Conservation (phyloP, 805 yeast species). For the Kodamaea kaohsiungensis region DNA sequence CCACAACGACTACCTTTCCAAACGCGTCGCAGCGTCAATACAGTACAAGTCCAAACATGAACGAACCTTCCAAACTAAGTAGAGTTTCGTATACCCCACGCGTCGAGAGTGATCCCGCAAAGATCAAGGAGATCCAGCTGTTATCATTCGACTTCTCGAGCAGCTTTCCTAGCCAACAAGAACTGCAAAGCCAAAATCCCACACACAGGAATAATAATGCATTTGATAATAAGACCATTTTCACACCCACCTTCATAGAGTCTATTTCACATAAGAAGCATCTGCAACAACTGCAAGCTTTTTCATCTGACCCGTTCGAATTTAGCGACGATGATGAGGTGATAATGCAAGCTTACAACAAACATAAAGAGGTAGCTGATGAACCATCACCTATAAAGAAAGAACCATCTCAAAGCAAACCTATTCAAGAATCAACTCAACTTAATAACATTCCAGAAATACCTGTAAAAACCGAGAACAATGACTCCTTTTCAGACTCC, state of each 20-base stretch:
- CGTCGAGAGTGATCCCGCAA: slow-evolving; percentile 8
- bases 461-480: background rate
- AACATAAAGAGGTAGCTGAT: background rate
- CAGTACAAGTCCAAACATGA: background rate
- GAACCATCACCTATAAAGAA: background rate
- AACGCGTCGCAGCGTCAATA: background rate
- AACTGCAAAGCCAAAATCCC: background rate
- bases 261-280: background rate
- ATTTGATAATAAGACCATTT: background rate
- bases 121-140: slow-evolving; percentile 6
- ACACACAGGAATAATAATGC: background rate
- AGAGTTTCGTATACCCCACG: slow-evolving; percentile 6
- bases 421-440: background rate
- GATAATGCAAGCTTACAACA: slow-evolving; percentile 12
- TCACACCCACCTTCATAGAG: background rate
- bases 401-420: background rate
- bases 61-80: background rate
- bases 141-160: slow-evolving; percentile 7
- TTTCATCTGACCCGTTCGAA: slow-evolving; percentile 8
- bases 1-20: background rate
- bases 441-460: background rate
- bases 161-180: background rate
- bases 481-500: background rate
- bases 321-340: slow-evolving; percentile 16
- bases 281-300: background rate